A percentile compares a stretch with the other conserved stretches of the same genome.
These are phyloP conservation scores for Dillenia suffruticosa DNA, from an alignment of 164 flowering plant genomes.

Conservation along the genomic window DNA sequence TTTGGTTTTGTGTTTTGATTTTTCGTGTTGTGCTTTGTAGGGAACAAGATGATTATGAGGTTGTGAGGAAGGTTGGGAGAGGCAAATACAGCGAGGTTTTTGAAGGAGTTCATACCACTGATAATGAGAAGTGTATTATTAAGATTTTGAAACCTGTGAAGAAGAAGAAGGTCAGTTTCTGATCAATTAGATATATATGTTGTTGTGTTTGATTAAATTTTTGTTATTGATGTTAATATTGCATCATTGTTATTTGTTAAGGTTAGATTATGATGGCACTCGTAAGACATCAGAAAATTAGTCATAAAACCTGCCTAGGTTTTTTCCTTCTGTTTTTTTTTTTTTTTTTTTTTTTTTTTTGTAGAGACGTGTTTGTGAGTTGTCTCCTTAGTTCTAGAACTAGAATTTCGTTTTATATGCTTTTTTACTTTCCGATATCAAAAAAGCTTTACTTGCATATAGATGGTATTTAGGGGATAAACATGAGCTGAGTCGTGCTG, in stretches of 20 bases:
- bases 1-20: not conserved
- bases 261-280: not conserved
- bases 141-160: slow-evolving; percentile 96
- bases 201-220: not conserved
- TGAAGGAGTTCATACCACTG: slow-evolving; percentile 77
- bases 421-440: too few species aligned
- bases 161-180: slow-evolving; percentile 81
- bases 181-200: not conserved
- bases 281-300: too few species aligned
- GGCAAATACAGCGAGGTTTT: slow-evolving; percentile 98
- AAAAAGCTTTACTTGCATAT: too few species aligned
- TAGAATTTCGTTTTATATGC: too few species aligned
- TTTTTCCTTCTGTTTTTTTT: not conserved
- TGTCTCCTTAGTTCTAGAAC: too few species aligned
- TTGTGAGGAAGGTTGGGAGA: slow-evolving; percentile 93
- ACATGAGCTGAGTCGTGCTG: too few species aligned
- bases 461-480: too few species aligned
- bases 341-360: not conserved
- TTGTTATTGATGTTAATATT: not conserved
- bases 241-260: not conserved
- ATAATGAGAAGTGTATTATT: slow-evolving; percentile 75
- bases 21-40: slow-evolving; percentile 26
- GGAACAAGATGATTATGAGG: slow-evolving; percentile 96
- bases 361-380: not conserved
- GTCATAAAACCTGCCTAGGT: not conserved